These are phyloP conservation scores for Picea mariana DNA, from an alignment of 83 land plant genomes.

Conservation along the genomic window DNA sequence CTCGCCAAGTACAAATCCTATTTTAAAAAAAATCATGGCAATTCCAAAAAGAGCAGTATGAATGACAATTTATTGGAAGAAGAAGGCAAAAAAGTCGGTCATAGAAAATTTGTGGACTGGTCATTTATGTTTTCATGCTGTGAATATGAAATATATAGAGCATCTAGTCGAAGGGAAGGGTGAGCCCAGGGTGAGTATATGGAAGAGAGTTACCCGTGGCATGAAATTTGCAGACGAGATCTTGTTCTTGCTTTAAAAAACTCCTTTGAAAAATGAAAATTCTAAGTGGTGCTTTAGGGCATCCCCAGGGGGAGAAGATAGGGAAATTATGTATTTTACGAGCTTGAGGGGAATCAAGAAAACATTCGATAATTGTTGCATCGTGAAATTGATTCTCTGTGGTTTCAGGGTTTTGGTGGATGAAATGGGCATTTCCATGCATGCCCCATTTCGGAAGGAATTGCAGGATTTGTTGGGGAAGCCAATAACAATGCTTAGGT, in stretches of 20 bases:
- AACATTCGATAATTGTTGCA: slow-evolving; percentile 66
- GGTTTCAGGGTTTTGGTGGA: slow-evolving; percentile 45
- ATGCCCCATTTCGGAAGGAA: too few species aligned
- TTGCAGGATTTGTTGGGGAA: slow-evolving; percentile 42
- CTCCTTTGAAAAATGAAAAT: background rate
- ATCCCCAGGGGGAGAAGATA: slow-evolving; percentile 28
- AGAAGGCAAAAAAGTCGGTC: too few species aligned
- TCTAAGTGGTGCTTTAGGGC: background rate
- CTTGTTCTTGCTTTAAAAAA: background rate
- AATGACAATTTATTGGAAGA: too few species aligned
- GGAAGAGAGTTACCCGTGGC: too few species aligned
- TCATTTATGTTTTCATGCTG: slow-evolving; percentile 50
- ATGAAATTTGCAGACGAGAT: too few species aligned
- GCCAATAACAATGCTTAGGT: slow-evolving; percentile 34
- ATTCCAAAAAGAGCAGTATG: too few species aligned
- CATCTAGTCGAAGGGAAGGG: too few species aligned
- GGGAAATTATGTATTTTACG: slow-evolving; percentile 55
- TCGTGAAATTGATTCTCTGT: slow-evolving; percentile 39
- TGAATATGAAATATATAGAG: background rate
- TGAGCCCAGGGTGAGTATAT: too few species aligned
- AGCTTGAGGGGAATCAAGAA: slow-evolving; percentile 65
- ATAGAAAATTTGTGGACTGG: background rate
- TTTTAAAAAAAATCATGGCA: too few species aligned
- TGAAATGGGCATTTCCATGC: slow-evolving; percentile 71
- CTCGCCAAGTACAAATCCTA: too few species aligned